A percentile compares a stretch with the other conserved stretches of the same genome.
These are phyloP conservation scores for Alternaria rosae DNA, from an alignment of 2,329 filamentous ascomycete species.

Conservation along the genomic window DNA sequence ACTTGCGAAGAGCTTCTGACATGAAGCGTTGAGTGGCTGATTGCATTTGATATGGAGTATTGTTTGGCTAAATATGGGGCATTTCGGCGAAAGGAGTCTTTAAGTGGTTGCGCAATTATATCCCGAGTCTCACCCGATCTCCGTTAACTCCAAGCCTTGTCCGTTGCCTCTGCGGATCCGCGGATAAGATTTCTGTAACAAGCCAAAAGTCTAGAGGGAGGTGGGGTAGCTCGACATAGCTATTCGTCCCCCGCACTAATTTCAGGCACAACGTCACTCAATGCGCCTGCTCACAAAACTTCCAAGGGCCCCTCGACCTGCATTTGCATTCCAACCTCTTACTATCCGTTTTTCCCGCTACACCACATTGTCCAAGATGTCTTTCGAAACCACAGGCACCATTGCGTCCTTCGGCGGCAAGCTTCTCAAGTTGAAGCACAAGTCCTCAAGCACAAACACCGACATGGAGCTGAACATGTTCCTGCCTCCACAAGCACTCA, in stretches of 20 bases:
- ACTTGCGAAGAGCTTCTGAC: constrained; percentile 90
- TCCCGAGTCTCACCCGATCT: constrained; percentile 47
- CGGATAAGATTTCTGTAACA: constrained; percentile 37
- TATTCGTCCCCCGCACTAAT: constrained; percentile 41
- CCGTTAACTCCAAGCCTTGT: constrained; percentile 34
- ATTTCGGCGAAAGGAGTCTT: constrained; percentile 47
- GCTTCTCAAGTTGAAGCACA: constrained; percentile 91
- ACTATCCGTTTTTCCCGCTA: constrained; percentile 18
- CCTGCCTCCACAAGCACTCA: constrained; percentile 76
- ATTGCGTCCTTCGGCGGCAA: constrained; percentile 94
- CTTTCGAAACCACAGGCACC: constrained; percentile 86
- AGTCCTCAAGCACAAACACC: constrained; percentile 78
- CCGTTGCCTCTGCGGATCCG: constrained; percentile 40
- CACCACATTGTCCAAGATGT: constrained; percentile 53
- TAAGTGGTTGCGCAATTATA: constrained; percentile 33
- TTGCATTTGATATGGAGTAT: constrained; percentile 48
- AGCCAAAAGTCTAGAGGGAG: constrained; percentile 37
- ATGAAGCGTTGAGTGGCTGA: constrained; percentile 27
- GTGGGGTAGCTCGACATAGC: constrained; percentile 41
- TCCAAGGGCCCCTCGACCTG: constrained; percentile 23
- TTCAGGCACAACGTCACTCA: constrained; percentile 42
- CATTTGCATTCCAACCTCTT: constrained; percentile 17
- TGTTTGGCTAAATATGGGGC: constrained; percentile 34
- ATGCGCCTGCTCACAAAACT: constrained; percentile 34
- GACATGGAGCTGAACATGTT: constrained; percentile 94